Evolutionary conservation across 768 basidiomycete genomes (phyloP), one percentile per base, ranked within the genome.

Genomic region (Pleurotus eryngii): DNA sequence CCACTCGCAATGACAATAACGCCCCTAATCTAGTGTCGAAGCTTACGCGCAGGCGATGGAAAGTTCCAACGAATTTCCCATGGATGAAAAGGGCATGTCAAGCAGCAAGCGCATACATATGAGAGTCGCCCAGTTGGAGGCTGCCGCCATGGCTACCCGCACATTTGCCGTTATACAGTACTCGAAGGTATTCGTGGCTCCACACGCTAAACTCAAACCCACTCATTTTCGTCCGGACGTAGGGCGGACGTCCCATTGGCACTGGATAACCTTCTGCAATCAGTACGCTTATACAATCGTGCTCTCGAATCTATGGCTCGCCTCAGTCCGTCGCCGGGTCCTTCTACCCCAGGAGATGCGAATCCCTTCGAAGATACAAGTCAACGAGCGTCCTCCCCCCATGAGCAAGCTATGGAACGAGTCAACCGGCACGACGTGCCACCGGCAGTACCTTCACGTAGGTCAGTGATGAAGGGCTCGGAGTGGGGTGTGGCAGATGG

Each of bases 401-500:
- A 54, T 26, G 51, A 54, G 24, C 35, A 54, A 27, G 60, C 63
- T 11, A 61, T 58, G 38, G 60, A 57, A 35, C 64, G 56, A 57
- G 59, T 48, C 35, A 58, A 64, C 56, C 63, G 60, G 54, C 58
- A 60, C 40, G 42, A 62, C 50, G 38, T 60, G 22, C 57, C 69
- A 49, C 66, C 69, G 50, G 68, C 72, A 60, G 15, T 65, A 18
- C 60, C 67, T 50, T 46, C 70, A 62, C 63, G 65, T 56, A 64
- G 73, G 59, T 58, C 74, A 42, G 71, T 76, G 42, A 70, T 83
- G 42, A 79, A 84, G 55, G 81, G 81, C 1, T 57, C 89, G 7
- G 86, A 92, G 61, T 95, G 91, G 91, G 79, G 86, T 1, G 74
- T 93, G 9, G 82, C 87, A 3, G 84, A 90, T 63, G 86, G 84